phyloP scores from a whole-genome alignment of 805 yeast species.

The Starmerella stellata region DNA sequence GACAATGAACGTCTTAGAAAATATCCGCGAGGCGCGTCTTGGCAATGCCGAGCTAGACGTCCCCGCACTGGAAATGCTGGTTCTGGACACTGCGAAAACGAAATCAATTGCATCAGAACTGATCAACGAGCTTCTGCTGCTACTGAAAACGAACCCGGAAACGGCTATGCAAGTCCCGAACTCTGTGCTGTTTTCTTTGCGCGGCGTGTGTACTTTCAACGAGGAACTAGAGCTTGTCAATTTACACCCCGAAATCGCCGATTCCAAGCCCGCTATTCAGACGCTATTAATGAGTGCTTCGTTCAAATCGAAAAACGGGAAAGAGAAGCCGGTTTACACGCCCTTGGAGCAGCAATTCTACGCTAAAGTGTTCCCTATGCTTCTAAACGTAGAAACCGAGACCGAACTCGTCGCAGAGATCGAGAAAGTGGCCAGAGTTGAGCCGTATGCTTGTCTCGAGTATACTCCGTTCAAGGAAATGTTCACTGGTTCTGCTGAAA shows the following conservation, averaged over 20 bases:
- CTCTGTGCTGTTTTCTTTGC: conserved; percentile 7
- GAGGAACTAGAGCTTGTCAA: conserved; percentile 8
- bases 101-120: conserved; percentile 5
- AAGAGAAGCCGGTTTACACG: background rate
- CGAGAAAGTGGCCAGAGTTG: conserved; percentile 2
- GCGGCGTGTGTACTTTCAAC: conserved; percentile 4
- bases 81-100: conserved; percentile 1
- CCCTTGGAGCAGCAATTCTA: background rate
- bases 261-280: conserved; percentile 8
- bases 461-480: conserved; percentile 11
- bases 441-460: conserved; percentile 2
- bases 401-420: conserved; percentile 5
- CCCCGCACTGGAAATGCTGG: conserved; percentile 6
- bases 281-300: conserved; percentile 8
- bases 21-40: background rate
- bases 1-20: background rate
- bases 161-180: conserved; percentile 9
- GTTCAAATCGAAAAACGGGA: conserved; percentile 4
- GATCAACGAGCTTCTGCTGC: conserved; percentile 9
- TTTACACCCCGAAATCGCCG: background rate
- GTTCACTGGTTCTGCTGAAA: conserved; percentile 9
- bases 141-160: conserved; percentile 5
- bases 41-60: conserved; percentile 4
- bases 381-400: conserved; percentile 8
- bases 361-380: conserved; percentile 6